Evolutionary conservation across 768 basidiomycete species (phyloP).

Genomic region (Trametes cubensis): DNA sequence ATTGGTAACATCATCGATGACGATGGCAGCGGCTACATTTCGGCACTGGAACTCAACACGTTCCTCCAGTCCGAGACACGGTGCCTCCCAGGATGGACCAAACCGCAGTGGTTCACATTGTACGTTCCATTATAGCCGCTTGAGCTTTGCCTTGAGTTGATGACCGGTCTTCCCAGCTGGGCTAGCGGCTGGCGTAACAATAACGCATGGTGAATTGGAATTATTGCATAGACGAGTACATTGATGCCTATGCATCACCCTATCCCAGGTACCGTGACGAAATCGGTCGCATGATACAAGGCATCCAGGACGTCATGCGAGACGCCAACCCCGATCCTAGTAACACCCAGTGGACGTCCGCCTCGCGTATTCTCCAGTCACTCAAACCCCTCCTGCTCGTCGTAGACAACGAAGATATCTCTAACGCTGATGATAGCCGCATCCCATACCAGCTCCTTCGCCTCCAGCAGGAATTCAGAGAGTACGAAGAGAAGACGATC

Average conservation of each 20-base stretch:
- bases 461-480: slow-evolving; percentile 13
- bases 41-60: slow-evolving; percentile 15
- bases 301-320: neutral
- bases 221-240: no score
- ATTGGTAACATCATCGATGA: slow-evolving; percentile 16
- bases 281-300: neutral
- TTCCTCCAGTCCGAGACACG: slow-evolving; percentile 7
- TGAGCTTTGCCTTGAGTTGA: neutral
- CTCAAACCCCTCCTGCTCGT: slow-evolving; percentile 9
- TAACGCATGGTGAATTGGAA: slow-evolving; percentile 3
- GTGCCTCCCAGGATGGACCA: slow-evolving; percentile 4
- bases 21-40: slow-evolving; percentile 20
- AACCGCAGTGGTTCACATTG: slow-evolving; percentile 19
- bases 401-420: slow-evolving; percentile 4
- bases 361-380: neutral
- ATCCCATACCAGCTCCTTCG: slow-evolving; percentile 1
- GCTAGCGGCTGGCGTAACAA: slow-evolving; percentile 21
- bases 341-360: neutral
- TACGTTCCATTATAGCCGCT: neutral
- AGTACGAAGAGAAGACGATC: neutral
- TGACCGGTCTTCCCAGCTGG: neutral
- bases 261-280: slow-evolving; percentile 1
- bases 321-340: no score
- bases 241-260: neutral
- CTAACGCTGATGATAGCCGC: neutral